Conservation (phyloP, 345 rosid genomes). For the Camelina hispida region DNA sequence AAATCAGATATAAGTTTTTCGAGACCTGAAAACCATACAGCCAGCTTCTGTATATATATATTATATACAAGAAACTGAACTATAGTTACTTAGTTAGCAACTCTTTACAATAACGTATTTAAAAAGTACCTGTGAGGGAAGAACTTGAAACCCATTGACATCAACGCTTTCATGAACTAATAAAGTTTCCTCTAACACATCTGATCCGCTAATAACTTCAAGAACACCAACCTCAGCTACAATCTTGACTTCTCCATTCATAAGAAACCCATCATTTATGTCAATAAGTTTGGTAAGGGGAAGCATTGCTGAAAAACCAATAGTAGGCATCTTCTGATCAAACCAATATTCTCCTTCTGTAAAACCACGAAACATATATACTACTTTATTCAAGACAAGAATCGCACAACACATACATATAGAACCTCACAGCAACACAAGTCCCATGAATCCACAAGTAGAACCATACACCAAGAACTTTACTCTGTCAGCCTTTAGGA, state of each 20-base stretch:
- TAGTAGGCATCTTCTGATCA: accelerated
- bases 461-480: background rate
- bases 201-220: background rate
- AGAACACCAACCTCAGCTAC: background rate
- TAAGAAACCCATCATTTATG: background rate
- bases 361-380: background rate
- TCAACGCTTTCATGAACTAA: background rate
- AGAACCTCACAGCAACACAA: too few species aligned
- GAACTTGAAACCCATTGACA: conserved; percentile 4
- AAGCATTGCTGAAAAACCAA: background rate
- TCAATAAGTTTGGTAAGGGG: background rate
- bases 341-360: accelerated
- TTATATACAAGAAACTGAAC: too few species aligned
- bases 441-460: background rate
- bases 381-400: background rate
- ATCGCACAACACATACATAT: too few species aligned
- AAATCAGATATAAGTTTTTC: background rate
- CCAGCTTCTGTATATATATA: background rate
- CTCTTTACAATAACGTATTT: too few species aligned
- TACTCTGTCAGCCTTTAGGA: background rate
- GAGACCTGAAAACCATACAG: background rate
- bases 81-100: background rate
- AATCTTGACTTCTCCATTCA: conserved; percentile 6
- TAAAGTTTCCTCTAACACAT: conserved; percentile 2
- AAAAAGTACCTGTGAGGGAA: background rate